Percentiles rank a stretch among this genome's conserved stretches.
Evolutionary conservation across 2,329 filamentous ascomycete genomes (phyloP).

Genomic region (Sporothrix dimorphospora): DNA sequence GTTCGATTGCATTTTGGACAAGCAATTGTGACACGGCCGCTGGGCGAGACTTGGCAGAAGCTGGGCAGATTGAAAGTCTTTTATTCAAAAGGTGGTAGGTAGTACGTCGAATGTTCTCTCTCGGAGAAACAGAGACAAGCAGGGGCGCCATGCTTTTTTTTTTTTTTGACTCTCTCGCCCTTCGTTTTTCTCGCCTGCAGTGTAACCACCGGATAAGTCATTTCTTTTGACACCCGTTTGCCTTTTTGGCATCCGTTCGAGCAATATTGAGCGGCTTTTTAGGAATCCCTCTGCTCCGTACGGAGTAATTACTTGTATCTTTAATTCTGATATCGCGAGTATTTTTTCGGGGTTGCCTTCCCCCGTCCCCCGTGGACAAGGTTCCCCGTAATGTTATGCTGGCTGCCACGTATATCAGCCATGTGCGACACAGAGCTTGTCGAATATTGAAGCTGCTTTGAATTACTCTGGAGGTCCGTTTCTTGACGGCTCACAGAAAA

Average conservation of each 20-base stretch:
- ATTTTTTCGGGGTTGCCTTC: not conserved
- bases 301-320: too few species aligned
- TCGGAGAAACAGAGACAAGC: not conserved
- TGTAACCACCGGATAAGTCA: not conserved
- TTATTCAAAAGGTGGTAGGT: not conserved
- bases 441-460: not conserved
- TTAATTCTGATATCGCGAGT: not conserved
- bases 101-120: not conserved
- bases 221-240: not conserved
- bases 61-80: not conserved
- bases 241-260: not conserved
- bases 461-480: not conserved
- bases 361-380: not conserved
- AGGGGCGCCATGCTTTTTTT: not conserved
- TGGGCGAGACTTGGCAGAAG: conserved; percentile 12
- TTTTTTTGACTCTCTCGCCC: not conserved
- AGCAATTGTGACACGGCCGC: not conserved
- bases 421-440: not conserved
- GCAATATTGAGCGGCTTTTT: conserved; percentile 23
- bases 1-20: not conserved
- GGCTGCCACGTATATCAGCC: not conserved
- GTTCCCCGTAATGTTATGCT: not conserved
- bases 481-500: not conserved
- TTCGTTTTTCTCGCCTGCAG: not conserved
- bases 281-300: not conserved